Evolutionary conservation across 495 filamentous ascomycete genomes (phyloP), one percentile per base, ranked within the genome.

Genomic region (Neurospora sp.): DNA sequence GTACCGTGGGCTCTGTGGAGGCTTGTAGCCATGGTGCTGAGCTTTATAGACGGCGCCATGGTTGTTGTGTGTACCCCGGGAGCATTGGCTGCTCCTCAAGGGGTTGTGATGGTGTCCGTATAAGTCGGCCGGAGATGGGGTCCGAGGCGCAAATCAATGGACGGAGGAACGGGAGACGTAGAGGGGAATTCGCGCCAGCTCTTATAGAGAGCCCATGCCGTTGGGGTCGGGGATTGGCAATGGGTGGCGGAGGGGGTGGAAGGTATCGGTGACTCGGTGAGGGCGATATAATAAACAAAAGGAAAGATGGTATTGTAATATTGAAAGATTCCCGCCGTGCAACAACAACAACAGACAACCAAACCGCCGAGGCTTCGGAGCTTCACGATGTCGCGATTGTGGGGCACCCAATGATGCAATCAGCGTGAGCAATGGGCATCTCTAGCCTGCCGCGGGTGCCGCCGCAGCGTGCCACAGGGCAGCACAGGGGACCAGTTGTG

Each of bases 381-480:
- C 54, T 62, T 62, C 28, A 9, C 54, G 11, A 62, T 34, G 54
- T 62, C 54, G 54, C 54, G 54, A 62, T 62, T 62, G 54, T 62
- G 73, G 70, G 70, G 48, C 38, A 17, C 24, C 38, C 38, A 69
- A 80, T 80, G 78, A 80, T 80, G 79, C 79, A 80, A 79, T 62
- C 15, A 34, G 54, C 28, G 11, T 62, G 54, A 62, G 54, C 28
- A 62, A 62, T 62, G 54, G 54, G 15, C 54, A 62, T 62, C 54
- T 4, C 2, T 34, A 34, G 54, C 54, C 54, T 62, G 54, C 54
- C 54, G 54, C 54, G 28, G 28, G 54, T 62, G 24, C 11, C 48
- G 21, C 48, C 9, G 45, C n/a, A 21, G 8, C 3, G 43, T 48
- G 40, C 19, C 19, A n/a, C 42, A 45, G 19, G 42, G 42, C 17